These are phyloP conservation scores for Ogataea pini DNA, from an alignment of 805 yeast genomes.

Conservation along the genomic window DNA sequence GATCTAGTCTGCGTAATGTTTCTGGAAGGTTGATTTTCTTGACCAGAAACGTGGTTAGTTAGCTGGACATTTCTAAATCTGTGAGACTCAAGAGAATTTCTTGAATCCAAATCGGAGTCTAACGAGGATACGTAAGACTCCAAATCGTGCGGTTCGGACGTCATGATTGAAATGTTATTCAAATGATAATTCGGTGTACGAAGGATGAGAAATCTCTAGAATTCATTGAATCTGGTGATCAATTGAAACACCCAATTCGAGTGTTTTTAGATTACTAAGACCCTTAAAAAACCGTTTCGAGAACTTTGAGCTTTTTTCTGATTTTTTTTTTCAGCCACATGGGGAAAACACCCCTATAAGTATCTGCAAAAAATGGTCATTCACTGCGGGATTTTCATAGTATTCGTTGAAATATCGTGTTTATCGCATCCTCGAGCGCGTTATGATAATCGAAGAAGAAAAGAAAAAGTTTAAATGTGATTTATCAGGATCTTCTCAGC, in stretches of 20 bases:
- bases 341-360: neutral
- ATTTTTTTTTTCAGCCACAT: neutral
- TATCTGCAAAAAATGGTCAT: neutral
- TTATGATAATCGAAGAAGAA: no score
- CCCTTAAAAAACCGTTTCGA: neutral
- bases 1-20: constrained; percentile 3
- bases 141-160: neutral
- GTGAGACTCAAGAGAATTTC: neutral
- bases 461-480: no score
- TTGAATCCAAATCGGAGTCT: constrained; percentile 7
- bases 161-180: no score
- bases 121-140: constrained; percentile 1
- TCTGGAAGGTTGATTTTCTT: neutral
- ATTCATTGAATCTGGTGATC: no score
- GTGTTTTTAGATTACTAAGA: no score
- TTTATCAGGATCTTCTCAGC: no score
- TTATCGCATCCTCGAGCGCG: no score
- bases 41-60: neutral
- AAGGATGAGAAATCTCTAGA: no score
- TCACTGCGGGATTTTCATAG: neutral
- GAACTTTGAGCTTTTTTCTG: neutral
- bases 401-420: no score
- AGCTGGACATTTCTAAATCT: neutral
- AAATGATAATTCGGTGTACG: no score
- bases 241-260: no score